Evolutionary conservation across 441 rosid genomes (phyloP).

Genomic region (Viola pubescens): DNA sequence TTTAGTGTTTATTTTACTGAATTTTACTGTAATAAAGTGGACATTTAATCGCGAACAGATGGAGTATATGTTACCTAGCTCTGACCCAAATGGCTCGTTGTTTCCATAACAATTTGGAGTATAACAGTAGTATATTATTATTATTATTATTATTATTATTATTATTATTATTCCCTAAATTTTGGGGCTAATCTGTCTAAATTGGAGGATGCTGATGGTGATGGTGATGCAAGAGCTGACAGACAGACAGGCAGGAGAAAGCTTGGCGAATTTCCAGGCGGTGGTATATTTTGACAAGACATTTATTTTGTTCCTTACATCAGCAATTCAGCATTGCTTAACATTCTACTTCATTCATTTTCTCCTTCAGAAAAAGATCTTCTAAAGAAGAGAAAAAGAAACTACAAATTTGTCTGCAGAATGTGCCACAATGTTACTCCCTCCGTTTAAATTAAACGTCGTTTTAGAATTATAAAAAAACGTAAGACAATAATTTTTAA

Average conservation of each 20-base stretch:
- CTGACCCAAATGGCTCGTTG: not conserved
- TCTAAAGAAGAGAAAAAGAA: not conserved
- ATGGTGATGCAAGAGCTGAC: not conserved
- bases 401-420: no score
- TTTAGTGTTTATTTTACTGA: no score
- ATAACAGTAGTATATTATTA: no score
- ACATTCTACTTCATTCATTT: not conserved
- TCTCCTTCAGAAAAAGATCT: not conserved
- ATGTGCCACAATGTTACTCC: no score
- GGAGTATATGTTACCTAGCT: not conserved
- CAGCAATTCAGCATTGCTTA: not conserved
- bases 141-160: no score
- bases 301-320: not conserved
- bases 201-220: not conserved
- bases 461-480: no score
- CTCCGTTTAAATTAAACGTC: not conserved
- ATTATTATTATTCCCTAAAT: not conserved
- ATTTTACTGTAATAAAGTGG: no score
- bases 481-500: no score
- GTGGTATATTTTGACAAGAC: conserved; percentile 4
- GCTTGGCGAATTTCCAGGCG: conserved; percentile 1
- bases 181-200: not conserved
- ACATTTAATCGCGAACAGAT: no score
- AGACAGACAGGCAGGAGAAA: not conserved
- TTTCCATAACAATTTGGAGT: not conserved